Base-by-base conservation (phyloP, 495 filamentous ascomycete genomes). In the Penicillium crystallinum region DNA sequence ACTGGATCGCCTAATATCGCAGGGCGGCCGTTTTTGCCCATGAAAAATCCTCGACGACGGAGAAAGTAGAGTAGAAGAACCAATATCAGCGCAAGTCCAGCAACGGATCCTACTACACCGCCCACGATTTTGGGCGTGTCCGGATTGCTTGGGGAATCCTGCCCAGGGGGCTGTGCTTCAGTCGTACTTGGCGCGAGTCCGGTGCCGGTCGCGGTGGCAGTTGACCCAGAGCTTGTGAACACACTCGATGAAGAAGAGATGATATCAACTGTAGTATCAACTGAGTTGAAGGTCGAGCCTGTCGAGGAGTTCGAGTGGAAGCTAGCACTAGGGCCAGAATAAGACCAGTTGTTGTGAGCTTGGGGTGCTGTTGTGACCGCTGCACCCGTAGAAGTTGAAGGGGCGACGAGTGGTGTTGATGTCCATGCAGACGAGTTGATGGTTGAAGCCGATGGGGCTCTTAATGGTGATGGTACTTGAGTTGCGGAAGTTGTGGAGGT, bases 71-170 rank as follows among this genome's bases (percentile, higher is more conserved):
- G 71, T 0, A 81, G 58, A 37, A 83, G 45, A 10, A 85, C 53
- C 7, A 85, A 54, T 40, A 87, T 54, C 27, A 86, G 56, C 8
- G 82, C 79, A 10, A 85, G 65, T 15, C 83, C 85, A 37, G 85
- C 83, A 34, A 87, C 68, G 33, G 81, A 78, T 19, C 85, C 85
- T 7, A 88, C 71, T 10, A 89, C 81, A 23, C 85, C 80, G 15
- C 85, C 85, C 6, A 85, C 81, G 19, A 88, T 67, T 22, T 66
- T 61, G 12, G 64, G 52, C 9, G 70, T 74, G 15, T 51, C 60
- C 9, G 59, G 43, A 21, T 51, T 46, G 30, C 52, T 54, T 9
- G 55, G 53, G 22, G 67, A 52, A 17, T 50, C 56, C 27, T 59
- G 54, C 9, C 59, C 52, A 9, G 68, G 53, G 12, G 49, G 38